A percentile compares a stretch with the other conserved stretches of the same genome.
Evolutionary conservation across 2,329 filamentous ascomycete species (phyloP).

Genomic region (Fusarium devonianum): DNA sequence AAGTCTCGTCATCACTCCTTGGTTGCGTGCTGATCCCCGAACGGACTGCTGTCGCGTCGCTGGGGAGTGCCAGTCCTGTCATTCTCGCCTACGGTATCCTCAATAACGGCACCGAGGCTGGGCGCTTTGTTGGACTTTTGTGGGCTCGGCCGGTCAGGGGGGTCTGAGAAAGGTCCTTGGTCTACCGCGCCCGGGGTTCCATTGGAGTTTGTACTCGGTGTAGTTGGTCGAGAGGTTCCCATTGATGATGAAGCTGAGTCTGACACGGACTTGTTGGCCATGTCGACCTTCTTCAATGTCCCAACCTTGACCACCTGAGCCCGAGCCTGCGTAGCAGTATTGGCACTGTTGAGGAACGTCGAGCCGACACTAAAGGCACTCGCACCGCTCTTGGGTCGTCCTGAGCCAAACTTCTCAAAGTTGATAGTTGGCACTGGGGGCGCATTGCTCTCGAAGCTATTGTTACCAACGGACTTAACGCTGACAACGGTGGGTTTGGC

Average conservation of each 20-base stretch:
- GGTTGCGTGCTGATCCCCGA: constrained; percentile 66
- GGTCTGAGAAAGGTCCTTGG: constrained; percentile 67
- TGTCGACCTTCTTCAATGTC: constrained; percentile 56
- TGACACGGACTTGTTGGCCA: constrained; percentile 49
- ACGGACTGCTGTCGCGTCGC: constrained; percentile 55
- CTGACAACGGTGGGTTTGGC: constrained; percentile 93
- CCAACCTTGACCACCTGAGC: constrained; percentile 68
- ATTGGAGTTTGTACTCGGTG: constrained; percentile 33
- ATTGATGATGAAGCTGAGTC: constrained; percentile 38
- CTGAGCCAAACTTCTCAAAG: constrained; percentile 62
- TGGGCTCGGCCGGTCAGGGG: constrained; percentile 48
- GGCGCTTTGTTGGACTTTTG: constrained; percentile 48
- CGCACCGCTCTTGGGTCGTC: constrained; percentile 60
- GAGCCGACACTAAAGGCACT: constrained; percentile 72
- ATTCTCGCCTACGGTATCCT: constrained; percentile 55
- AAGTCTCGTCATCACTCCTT: constrained; percentile 49
- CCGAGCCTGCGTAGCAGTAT: constrained; percentile 63
- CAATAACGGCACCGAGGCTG: constrained; percentile 63
- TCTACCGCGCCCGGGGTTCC: constrained; percentile 56
- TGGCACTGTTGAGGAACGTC: constrained; percentile 72
- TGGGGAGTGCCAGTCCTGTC: constrained; percentile 41
- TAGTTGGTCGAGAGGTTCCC: constrained; percentile 31
- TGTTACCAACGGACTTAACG: constrained; percentile 75
- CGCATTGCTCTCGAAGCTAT: constrained; percentile 59
- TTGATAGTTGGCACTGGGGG: constrained; percentile 80